Evolutionary conservation across 768 basidiomycete species (phyloP).

Genomic region (Suillus brevipes): DNA sequence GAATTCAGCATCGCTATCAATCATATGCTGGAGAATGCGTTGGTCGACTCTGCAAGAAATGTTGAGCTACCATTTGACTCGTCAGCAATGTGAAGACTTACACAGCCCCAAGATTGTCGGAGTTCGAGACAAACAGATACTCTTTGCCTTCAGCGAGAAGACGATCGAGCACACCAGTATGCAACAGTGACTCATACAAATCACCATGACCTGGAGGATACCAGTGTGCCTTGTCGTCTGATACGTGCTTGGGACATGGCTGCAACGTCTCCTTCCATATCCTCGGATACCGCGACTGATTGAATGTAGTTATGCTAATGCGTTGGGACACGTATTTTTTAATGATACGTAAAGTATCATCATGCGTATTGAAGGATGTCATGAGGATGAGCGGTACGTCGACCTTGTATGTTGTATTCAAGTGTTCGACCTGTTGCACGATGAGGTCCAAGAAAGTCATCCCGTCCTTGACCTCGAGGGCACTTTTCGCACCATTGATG

Average conservation of each 20-base stretch:
- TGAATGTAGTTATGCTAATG: conserved; percentile 88
- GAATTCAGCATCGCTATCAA: conserved; percentile 79
- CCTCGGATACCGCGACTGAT: conserved; percentile 92
- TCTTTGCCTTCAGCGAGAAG: conserved; percentile 91
- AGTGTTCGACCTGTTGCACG: conserved; percentile 93
- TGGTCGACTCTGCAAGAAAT: conserved; percentile 62
- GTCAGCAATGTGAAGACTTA: conserved; percentile 36
- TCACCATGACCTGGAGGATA: conserved; percentile 98
- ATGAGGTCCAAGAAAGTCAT: conserved; percentile 97
- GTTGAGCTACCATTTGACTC: conserved; percentile 11
- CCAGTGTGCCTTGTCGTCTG: conserved; percentile 89
- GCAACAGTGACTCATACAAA: conserved; percentile 87
- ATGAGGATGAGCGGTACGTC: conserved; percentile 97
- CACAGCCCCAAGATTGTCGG: conserved; percentile 94
- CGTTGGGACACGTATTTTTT: conserved; percentile 97
- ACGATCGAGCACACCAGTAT: conserved; percentile 89
- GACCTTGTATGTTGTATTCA: conserved; percentile 80
- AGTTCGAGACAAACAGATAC: conserved; percentile 97
- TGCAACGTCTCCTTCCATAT: conserved; percentile 88
- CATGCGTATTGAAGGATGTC: conserved; percentile 99
- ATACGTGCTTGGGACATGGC: conserved; percentile 75
- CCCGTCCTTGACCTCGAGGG: conserved; percentile 94
- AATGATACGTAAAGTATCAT: conserved; percentile 94
- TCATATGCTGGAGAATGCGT: conserved; percentile 84
- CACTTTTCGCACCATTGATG: conserved; percentile 86